These are phyloP conservation scores for Saprolegnia diclina DNA, from an alignment of 352 stramenopile genomes.

Conservation along the genomic window DNA sequence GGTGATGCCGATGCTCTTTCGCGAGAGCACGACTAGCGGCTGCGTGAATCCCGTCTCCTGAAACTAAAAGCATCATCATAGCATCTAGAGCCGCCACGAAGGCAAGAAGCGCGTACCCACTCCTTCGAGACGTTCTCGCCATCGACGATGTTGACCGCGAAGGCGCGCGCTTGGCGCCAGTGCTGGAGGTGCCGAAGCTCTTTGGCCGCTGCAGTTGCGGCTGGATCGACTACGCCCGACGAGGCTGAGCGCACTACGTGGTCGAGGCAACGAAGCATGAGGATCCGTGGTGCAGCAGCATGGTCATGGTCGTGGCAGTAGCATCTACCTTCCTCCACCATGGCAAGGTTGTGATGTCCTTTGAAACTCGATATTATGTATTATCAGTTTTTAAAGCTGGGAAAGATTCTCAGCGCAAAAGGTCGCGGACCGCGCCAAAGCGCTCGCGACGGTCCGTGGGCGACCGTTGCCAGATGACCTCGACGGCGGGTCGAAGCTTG, in stretches of 20 bases:
- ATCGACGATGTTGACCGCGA: conserved; percentile 14
- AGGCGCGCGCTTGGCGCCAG: neutral
- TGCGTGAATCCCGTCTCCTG: conserved; percentile 19
- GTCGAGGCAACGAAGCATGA: too few relatives aligned
- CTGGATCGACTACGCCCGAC: too few relatives aligned
- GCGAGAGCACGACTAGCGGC: conserved; percentile 4
- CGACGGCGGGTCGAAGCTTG: neutral
- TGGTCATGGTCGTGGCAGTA: neutral
- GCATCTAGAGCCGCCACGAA: neutral
- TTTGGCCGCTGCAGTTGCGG: too few relatives aligned
- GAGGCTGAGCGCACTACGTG: too few relatives aligned
- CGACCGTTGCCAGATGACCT: conserved; percentile 8
- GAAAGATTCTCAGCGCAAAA: neutral
- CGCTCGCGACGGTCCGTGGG: conserved; percentile 17
- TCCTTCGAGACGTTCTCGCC: conserved; percentile 25
- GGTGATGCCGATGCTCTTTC: conserved; percentile 6
- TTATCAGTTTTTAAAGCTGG: neutral
- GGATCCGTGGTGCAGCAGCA: too few relatives aligned
- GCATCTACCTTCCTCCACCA: neutral
- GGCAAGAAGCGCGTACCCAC: conserved; percentile 8
- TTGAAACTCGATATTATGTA: neutral
- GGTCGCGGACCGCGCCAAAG: neutral
- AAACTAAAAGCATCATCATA: conserved; percentile 5
- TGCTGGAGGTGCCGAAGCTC: neutral
- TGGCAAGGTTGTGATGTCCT: neutral